phyloP scores from a whole-genome alignment of 495 filamentous ascomycete genomes.

The Penicillium coffeae region DNA sequence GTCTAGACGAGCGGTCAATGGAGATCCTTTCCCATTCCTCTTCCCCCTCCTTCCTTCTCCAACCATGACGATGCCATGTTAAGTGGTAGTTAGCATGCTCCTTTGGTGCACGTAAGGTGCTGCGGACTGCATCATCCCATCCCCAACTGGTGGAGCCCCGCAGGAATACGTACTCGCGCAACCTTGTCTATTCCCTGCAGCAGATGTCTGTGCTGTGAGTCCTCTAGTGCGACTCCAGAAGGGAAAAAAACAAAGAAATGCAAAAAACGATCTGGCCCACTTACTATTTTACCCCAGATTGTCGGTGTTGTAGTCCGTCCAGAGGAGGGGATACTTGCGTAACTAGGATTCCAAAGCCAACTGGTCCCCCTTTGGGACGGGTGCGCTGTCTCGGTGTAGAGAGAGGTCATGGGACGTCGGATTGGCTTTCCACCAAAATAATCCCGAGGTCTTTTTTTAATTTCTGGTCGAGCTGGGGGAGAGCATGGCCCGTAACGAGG shows the following conservation, averaged over 20 bases:
- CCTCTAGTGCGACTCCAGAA: constrained; percentile 3
- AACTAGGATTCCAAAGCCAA: constrained; percentile 14
- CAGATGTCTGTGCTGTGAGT: constrained; percentile 39
- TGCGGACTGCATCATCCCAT: no score
- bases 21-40: neutral
- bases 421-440: neutral
- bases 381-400: no score
- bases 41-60: neutral
- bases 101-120: constrained; percentile 4
- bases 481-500: neutral
- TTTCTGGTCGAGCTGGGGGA: neutral
- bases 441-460: neutral
- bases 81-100: constrained; percentile 12
- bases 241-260: neutral
- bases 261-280: constrained; percentile 35
- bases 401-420: no score
- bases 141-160: constrained; percentile 1
- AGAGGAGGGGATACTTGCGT: constrained; percentile 11
- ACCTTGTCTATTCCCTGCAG: constrained; percentile 31
- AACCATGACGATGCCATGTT: neutral
- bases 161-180: constrained; percentile 8
- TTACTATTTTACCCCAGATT: constrained; percentile 39
- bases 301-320: constrained; percentile 18
- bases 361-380: constrained; percentile 1
- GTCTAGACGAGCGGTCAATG: neutral